These are phyloP conservation scores for Cordyceps cicadae DNA, from an alignment of 2,329 filamentous ascomycete species.

Conservation along the genomic window DNA sequence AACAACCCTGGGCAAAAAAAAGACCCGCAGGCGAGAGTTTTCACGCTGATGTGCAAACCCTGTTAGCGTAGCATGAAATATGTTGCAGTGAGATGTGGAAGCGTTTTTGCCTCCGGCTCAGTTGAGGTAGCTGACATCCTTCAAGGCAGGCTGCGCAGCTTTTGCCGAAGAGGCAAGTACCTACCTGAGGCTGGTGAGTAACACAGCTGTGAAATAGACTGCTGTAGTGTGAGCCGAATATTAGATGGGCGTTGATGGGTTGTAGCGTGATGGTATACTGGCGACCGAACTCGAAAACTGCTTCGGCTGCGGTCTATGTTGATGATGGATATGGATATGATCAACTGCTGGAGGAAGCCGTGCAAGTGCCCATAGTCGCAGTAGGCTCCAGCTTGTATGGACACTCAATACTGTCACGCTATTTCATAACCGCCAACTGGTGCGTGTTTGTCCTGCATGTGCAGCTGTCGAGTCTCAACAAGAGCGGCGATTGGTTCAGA, in stretches of 20 bases:
- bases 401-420: not conserved
- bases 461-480: not conserved
- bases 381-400: no score
- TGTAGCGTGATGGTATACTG: no score
- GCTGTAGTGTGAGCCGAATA: no score
- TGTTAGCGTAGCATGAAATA: not conserved
- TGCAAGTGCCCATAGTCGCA: not conserved
- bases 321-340: no score
- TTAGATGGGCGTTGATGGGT: no score
- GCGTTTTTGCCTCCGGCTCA: no score
- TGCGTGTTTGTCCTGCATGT: not conserved
- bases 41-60: not conserved
- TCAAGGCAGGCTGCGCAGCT: conserved; percentile 4
- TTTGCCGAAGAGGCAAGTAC: not conserved
- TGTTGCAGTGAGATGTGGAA: not conserved
- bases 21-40: not conserved
- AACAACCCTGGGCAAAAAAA: not conserved
- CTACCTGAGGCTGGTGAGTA: not conserved
- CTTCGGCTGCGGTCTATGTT: no score
- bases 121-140: not conserved
- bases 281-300: no score
- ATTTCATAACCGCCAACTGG: not conserved
- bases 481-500: not conserved
- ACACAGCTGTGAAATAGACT: not conserved
- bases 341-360: not conserved